Conservation (phyloP, 1,284 basidiomycete genomes). For the Pascua sp. region DNA sequence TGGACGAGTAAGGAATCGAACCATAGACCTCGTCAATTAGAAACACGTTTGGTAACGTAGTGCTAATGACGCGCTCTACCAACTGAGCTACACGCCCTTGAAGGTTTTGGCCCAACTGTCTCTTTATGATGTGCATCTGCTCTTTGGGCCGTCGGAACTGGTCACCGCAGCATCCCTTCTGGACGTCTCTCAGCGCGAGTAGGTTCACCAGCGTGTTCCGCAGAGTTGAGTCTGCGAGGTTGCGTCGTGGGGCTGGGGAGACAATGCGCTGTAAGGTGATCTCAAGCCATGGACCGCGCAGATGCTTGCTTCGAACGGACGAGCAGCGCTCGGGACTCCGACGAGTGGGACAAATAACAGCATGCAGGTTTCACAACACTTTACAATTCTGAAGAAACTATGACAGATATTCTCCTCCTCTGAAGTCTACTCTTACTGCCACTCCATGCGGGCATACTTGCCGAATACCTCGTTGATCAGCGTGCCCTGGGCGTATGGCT, state of each 20-base stretch:
- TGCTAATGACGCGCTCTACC: conserved; percentile 3
- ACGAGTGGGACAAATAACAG: no score
- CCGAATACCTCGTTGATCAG: conserved; percentile 43
- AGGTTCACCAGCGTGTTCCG: neutral
- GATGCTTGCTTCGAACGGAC: no score
- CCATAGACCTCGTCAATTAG: conserved; percentile 1
- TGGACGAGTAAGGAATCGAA: conserved; percentile 1
- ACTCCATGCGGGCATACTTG: conserved; percentile 37
- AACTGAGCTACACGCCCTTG: conserved; percentile 1
- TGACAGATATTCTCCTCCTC: no score
- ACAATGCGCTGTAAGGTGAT: no score
- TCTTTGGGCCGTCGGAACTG: no score
- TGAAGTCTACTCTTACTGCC: conserved; percentile 13
- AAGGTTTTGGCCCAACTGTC: neutral
- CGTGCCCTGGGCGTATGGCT: conserved; percentile 40
- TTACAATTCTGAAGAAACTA: no score
- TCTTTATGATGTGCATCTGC: no score
- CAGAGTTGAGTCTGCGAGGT: neutral
- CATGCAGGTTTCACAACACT: no score
- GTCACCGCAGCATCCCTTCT: neutral
- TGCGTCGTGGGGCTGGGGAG: no score
- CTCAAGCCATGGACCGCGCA: no score
- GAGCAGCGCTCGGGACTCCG: no score
- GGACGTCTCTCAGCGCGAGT: neutral
- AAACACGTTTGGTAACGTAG: neutral